Evolutionary conservation across 2,329 filamentous ascomycete genomes (phyloP), one percentile per base, ranked within the genome.

Genomic region (Microdochium nivale): DNA sequence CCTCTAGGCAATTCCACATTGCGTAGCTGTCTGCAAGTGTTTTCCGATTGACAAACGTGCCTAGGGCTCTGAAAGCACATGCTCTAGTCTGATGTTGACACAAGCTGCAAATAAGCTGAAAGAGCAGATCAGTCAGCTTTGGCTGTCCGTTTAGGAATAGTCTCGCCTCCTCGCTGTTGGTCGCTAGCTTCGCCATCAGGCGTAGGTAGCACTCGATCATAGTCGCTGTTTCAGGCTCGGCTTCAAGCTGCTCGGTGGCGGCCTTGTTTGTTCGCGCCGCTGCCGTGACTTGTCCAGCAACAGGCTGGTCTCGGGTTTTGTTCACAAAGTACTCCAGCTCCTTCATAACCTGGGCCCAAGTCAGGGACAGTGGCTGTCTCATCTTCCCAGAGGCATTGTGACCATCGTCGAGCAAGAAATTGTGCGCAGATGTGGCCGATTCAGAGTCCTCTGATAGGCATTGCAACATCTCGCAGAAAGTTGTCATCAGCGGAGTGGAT

Each of bases 191-290:
- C 3, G 89, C 83, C 60, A 96, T 87, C 4, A 99, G 78, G 27
- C 92, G 84, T 50, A 99, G 76, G 65, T 97, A 97, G 59, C 90
- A 92, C 64, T 96, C 90, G 25, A 99, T 77, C 89, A 99, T 96
- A 70, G 96, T 88, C n/a, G 87, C 85, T 40, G 89, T 95, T 67
- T 99, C 95, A 3, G 90, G 88, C 64, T 96, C 92, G 25, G 79
- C 77, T 65, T 95, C 90, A 54, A 89, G 83, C 54, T 86, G 79
- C 46, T 87, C 84, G 19, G 74, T 74, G 44, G 80, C 73, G 47
- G 80, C 73, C 65, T 88, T 86, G 47, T 79, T 77, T 51, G 77
- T 67, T 54, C 83, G 77, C 60, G 80, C n/a, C n/a, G n/a, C 79
- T 16, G 77, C 65, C 14, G 78, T 68, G 19, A 70, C 65, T 55